These are phyloP conservation scores for Ceratobasidium sp. DNA, from an alignment of 1,284 basidiomycete genomes.

Conservation along the genomic window DNA sequence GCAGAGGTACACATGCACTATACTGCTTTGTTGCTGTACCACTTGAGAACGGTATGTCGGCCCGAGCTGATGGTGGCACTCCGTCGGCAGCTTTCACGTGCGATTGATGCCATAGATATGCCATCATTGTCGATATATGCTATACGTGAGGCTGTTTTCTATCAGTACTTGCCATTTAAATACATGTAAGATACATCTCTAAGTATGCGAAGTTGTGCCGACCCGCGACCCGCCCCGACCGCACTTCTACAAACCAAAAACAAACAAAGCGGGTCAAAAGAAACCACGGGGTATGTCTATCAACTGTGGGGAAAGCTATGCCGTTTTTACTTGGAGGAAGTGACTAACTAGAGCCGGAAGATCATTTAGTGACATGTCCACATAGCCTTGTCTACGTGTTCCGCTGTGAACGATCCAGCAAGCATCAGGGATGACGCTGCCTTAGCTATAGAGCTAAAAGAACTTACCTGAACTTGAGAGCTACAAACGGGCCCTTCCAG, in stretches of 20 bases:
- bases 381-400: slow-evolving; percentile 62
- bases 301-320: slow-evolving; percentile 19
- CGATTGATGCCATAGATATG: slow-evolving; percentile 18
- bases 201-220: slow-evolving; percentile 42
- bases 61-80: slow-evolving; percentile 5
- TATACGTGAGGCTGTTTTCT: not conserved
- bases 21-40: not conserved
- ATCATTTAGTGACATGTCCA: slow-evolving; percentile 82
- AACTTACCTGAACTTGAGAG: slow-evolving; percentile 69
- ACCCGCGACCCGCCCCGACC: slow-evolving; percentile 3
- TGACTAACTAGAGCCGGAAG: slow-evolving; percentile 84
- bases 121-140: slow-evolving; percentile 24
- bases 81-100: not conserved
- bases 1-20: not conserved
- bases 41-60: not conserved
- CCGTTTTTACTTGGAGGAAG: slow-evolving; percentile 61
- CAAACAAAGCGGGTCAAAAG: slow-evolving; percentile 37
- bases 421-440: not conserved
- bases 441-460: not conserved
- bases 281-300: slow-evolving; percentile 29
- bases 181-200: slow-evolving; percentile 42
- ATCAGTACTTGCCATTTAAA: slow-evolving; percentile 10
- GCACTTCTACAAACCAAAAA: slow-evolving; percentile 29
- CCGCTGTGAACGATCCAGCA: slow-evolving; percentile 24
- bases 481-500: slow-evolving; percentile 55